Percentiles rank a stretch among this genome's conserved stretches.
phyloP scores from a whole-genome alignment of 2,329 filamentous ascomycete genomes.

The Cryphonectria nitschkei region DNA sequence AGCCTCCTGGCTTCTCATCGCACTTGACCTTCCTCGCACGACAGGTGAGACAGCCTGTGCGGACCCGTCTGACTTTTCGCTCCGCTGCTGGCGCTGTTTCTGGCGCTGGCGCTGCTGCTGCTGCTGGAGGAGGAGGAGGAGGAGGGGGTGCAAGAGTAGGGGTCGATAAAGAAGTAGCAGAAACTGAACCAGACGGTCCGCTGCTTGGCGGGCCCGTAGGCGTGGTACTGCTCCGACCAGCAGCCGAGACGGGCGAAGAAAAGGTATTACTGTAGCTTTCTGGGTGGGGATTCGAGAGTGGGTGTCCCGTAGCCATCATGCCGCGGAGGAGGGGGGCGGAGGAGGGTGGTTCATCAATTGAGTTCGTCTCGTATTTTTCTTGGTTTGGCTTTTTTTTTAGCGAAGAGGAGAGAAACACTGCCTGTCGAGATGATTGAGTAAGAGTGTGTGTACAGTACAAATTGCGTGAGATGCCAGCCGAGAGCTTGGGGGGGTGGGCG shows the following conservation, averaged over 20 bases:
- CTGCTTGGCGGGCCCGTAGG: not conserved
- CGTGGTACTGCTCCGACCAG: not conserved
- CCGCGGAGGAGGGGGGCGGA: not conserved
- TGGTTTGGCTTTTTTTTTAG: not conserved
- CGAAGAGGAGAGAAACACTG: not conserved
- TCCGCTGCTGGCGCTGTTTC: not conserved
- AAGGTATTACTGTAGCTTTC: not conserved
- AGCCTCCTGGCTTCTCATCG: slow-evolving; percentile 17
- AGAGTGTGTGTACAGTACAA: not conserved
- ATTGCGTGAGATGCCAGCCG: not conserved
- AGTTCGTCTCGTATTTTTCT: too few relatives aligned
- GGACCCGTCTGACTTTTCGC: slow-evolving; percentile 10
- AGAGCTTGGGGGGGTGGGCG: not conserved
- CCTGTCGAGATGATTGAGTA: not conserved
- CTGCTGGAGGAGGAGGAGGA: not conserved
- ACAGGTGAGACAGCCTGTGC: slow-evolving; percentile 23
- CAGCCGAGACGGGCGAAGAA: not conserved
- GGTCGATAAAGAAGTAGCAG: not conserved
- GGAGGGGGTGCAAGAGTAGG: not conserved
- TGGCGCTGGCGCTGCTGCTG: too few relatives aligned
- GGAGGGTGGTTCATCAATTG: not conserved
- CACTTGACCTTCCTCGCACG: slow-evolving; percentile 20
- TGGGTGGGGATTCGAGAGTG: slow-evolving; percentile 4
- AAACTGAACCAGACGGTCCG: not conserved
- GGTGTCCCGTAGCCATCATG: slow-evolving; percentile 8